A percentile compares a stretch with the other conserved stretches of the same genome.
Conservation (phyloP, 2,329 filamentous ascomycete species). For the Cercospora zeae-maydis region DNA sequence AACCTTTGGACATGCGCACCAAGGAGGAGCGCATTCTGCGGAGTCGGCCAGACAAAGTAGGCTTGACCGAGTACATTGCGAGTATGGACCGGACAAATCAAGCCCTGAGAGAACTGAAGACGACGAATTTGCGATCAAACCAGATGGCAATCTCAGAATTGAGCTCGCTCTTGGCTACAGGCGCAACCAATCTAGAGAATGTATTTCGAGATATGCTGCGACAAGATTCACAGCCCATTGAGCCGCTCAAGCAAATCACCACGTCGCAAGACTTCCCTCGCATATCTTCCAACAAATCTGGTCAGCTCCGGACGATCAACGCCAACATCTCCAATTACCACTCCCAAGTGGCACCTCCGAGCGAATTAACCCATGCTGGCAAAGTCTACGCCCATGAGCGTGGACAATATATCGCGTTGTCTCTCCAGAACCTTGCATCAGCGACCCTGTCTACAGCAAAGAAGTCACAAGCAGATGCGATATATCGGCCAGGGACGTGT, state of each 20-base stretch:
- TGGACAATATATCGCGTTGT: conserved; percentile 78
- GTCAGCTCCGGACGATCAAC: conserved; percentile 75
- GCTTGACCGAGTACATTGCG: conserved; percentile 77
- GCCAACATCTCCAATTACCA: conserved; percentile 41
- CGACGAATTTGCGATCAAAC: conserved; percentile 88
- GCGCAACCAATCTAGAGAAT: conserved; percentile 77
- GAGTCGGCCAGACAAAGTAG: conserved; percentile 69
- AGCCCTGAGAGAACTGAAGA: conserved; percentile 77
- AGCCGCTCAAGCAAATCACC: conserved; percentile 88
- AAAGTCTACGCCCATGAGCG: conserved; percentile 82
- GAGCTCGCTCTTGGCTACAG: conserved; percentile 70
- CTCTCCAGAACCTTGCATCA: conserved; percentile 78
- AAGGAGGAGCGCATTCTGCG: conserved; percentile 90
- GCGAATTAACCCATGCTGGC: conserved; percentile 55
- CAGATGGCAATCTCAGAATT: conserved; percentile 83
- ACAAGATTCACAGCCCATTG: conserved; percentile 75
- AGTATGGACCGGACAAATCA: conserved; percentile 86
- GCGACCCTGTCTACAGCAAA: conserved; percentile 76
- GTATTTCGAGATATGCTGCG: conserved; percentile 75
- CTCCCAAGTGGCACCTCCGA: conserved; percentile 26
- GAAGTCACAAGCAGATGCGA: conserved; percentile 69
- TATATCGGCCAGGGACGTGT: conserved; percentile 85
- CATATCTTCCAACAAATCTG: conserved; percentile 70
- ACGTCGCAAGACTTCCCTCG: conserved; percentile 75
- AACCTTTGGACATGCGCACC: conserved; percentile 88